Base-by-base conservation (phyloP, 371 early-diverging fungal genomes). In the Rhizopus arrhizus region DNA sequence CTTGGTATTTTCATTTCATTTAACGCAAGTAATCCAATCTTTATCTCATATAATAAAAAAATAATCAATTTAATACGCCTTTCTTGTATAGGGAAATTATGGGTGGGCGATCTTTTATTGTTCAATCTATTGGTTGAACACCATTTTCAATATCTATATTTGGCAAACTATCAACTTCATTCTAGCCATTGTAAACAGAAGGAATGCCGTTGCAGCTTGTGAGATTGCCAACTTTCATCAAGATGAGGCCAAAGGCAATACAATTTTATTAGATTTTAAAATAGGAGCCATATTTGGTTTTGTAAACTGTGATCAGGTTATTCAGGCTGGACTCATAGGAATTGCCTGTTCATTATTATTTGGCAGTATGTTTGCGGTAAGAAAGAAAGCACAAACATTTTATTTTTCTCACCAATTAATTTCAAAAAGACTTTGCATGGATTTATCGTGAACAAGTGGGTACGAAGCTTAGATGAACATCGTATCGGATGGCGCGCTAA, bases 211-310 rank as follows among this genome's bases (percentile, higher is more conserved):
- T 6, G 54, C 56, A n/a, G 65, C 72, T 2, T 78, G 79, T 38
- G 56, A 74, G 4, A 31, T 56, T 35, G 62, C 68, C 13, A 70
- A 77, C 46, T 70, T 67, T 3, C 10, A 52, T 8, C 58, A 61
- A 48, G 56, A 58, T 36, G 46, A 36, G 7, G 68, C 57, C 8
- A 64, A 62, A 31, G 70, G 66, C 33, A 59, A 55, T 7, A 64
- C 66, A 5, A 72, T 70, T 1, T 68, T 78, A 49, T 52, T 78
- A 57, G 75, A 74, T 7, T 64, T 78, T 61, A 61, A 73, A 53
- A 31, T 68, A n/a, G 78, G 78, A 36, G 58, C 73, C 32, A 73
- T 72, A 0, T 78, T 73, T 53, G 78, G 78, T 7, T 59, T 78
- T 9, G 72, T 73, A 11, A 70, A 75, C 31, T 78, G 78, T 47